Percentiles rank a stretch among this genome's conserved stretches.
Conservation (phyloP, 345 rosid genomes). For the Brassica cretica region DNA sequence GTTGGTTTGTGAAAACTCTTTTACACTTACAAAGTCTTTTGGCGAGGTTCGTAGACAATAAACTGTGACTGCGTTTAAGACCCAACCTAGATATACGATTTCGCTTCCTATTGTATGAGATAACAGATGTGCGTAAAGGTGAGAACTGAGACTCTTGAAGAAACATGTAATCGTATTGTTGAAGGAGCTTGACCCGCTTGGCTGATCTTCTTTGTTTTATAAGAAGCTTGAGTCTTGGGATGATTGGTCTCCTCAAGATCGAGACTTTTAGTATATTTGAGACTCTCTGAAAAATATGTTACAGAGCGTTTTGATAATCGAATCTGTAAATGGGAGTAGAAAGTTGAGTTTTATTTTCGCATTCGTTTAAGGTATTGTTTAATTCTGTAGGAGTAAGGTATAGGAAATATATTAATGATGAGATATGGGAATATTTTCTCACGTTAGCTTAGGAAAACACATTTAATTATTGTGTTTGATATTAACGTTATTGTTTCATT, state of each 20-base stretch:
- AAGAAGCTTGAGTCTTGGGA: constrained; percentile 40
- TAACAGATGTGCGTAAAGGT: constrained; percentile 45
- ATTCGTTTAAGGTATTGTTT: no score
- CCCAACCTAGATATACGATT: not conserved
- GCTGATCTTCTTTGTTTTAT: constrained; percentile 40
- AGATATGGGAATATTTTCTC: no score
- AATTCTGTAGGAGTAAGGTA: no score
- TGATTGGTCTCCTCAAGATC: constrained; percentile 46
- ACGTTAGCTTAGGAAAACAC: no score
- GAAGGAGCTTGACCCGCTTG: constrained; percentile 36
- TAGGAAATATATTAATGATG: no score
- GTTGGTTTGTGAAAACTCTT: no score
- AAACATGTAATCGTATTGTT: constrained; percentile 42
- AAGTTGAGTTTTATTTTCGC: no score
- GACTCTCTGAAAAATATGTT: constrained; percentile 35
- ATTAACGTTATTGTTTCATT: no score
- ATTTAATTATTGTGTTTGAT: no score
- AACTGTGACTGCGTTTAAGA: constrained; percentile 13
- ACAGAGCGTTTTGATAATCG: no score
- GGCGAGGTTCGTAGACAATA: constrained; percentile 8
- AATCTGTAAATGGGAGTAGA: no score
- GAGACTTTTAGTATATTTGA: constrained; percentile 43
- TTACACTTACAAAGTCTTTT: no score
- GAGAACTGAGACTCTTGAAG: constrained; percentile 56
- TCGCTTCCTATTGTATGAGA: constrained; percentile 11